Evolutionary conservation across 2,329 filamentous ascomycete genomes (phyloP).

Genomic region (Phoma sp.): DNA sequence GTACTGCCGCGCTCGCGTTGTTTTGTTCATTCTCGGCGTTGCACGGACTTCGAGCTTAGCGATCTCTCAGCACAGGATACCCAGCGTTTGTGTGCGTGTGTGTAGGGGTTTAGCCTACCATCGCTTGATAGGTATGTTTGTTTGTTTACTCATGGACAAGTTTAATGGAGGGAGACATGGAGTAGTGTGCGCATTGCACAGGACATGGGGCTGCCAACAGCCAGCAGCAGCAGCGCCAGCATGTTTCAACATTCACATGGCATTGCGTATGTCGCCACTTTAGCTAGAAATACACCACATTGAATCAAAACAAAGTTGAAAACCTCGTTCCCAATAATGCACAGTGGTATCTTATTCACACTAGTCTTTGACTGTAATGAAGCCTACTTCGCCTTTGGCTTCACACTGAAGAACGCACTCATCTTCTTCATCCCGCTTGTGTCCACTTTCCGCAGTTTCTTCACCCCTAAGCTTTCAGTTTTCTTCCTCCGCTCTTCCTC

Average conservation of each 20-base stretch:
- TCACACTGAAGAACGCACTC: constrained; percentile 89
- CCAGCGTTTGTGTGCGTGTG: constrained; percentile 10
- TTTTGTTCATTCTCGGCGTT: constrained; percentile 12
- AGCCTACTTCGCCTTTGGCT: constrained; percentile 30
- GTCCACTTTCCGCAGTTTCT: constrained; percentile 86
- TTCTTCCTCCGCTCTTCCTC: constrained; percentile 90
- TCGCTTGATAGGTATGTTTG: neutral
- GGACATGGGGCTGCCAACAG: neutral
- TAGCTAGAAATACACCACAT: too few relatives aligned
- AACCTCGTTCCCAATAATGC: neutral
- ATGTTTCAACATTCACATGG: neutral
- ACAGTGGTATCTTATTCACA: neutral
- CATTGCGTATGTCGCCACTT: too few relatives aligned
- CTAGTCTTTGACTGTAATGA: neutral
- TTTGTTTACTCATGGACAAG: neutral
- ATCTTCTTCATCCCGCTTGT: constrained; percentile 95
- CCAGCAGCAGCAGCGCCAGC: neutral
- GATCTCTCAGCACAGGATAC: constrained; percentile 11
- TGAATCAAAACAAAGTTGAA: constrained; percentile 1
- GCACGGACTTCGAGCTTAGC: constrained; percentile 6
- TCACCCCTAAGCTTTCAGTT: constrained; percentile 76
- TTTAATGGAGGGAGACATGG: neutral
- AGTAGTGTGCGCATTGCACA: neutral
- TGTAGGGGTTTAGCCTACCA: constrained; percentile 7
- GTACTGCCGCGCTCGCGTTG: neutral